A percentile compares a stretch with the other conserved stretches of the same genome.
Conservation (phyloP, 1,139 yeast genomes). For the Blastobotrys arbuscula region DNA sequence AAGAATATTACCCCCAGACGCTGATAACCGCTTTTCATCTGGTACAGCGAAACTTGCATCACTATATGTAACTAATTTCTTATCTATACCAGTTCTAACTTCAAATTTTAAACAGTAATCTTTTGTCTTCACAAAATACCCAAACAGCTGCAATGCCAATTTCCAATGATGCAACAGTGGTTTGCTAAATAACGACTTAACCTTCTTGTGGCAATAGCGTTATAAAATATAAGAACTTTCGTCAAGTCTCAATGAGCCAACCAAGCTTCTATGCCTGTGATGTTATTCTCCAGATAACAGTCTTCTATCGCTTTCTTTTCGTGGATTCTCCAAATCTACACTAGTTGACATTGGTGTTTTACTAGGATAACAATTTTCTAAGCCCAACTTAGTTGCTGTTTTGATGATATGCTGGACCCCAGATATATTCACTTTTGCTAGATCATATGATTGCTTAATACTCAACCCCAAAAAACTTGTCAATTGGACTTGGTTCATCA, state of each 20-base stretch:
- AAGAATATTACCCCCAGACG: not conserved
- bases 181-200: not conserved
- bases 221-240: not conserved
- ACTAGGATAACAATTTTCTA: not conserved
- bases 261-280: not conserved
- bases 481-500: not conserved
- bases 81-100: not conserved
- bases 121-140: not conserved
- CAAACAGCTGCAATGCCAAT: not conserved
- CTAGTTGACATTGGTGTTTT: not conserved
- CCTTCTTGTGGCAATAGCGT: not conserved
- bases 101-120: not conserved
- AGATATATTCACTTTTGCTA: not conserved
- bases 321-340: not conserved
- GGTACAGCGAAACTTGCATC: not conserved
- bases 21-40: not conserved
- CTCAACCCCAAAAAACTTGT: not conserved
- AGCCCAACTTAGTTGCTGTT: not conserved
- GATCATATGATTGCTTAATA: not conserved
- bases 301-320: not conserved
- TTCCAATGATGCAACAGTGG: not conserved
- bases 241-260: not conserved
- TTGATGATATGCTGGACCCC: not conserved
- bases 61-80: not conserved
- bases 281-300: not conserved